Evolutionary conservation across 2,329 filamentous ascomycete genomes (phyloP).

Genomic region (Aaosphaeria pasadenensis): DNA sequence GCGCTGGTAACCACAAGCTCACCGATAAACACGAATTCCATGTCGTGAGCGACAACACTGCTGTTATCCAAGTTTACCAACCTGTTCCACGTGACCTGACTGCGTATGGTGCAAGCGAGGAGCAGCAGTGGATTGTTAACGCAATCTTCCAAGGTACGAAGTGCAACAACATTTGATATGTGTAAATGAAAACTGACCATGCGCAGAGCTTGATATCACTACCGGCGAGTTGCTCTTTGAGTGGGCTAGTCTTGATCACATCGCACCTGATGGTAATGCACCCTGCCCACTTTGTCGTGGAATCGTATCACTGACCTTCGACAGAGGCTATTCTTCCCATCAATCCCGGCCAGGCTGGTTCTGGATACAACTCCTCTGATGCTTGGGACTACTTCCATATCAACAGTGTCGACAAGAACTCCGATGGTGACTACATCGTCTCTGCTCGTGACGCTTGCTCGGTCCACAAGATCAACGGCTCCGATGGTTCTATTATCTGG

Average conservation of each 20-base stretch:
- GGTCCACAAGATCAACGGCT: conserved; percentile 22
- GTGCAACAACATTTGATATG: neutral
- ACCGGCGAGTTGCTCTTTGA: conserved; percentile 39
- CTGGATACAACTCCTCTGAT: conserved; percentile 25
- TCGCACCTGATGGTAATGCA: conserved; percentile 11
- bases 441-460: conserved; percentile 25
- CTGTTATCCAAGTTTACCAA: conserved; percentile 54
- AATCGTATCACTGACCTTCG: neutral
- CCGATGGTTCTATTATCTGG: conserved; percentile 25
- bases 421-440: conserved; percentile 22
- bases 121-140: conserved; percentile 57
- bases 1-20: conserved; percentile 47
- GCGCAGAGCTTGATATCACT: conserved; percentile 37
- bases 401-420: conserved; percentile 41
- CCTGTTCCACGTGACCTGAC: conserved; percentile 40
- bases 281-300: neutral
- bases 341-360: conserved; percentile 14
- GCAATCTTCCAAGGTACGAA: conserved; percentile 51
- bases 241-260: conserved; percentile 38
- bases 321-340: conserved; percentile 27
- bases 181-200: neutral
- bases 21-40: conserved; percentile 53
- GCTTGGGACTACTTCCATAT: conserved; percentile 40
- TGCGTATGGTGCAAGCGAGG: conserved; percentile 44
- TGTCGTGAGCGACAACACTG: conserved; percentile 52